These are phyloP conservation scores for Aspergillus sergii DNA, from an alignment of 2,329 filamentous ascomycete species.

Conservation along the genomic window DNA sequence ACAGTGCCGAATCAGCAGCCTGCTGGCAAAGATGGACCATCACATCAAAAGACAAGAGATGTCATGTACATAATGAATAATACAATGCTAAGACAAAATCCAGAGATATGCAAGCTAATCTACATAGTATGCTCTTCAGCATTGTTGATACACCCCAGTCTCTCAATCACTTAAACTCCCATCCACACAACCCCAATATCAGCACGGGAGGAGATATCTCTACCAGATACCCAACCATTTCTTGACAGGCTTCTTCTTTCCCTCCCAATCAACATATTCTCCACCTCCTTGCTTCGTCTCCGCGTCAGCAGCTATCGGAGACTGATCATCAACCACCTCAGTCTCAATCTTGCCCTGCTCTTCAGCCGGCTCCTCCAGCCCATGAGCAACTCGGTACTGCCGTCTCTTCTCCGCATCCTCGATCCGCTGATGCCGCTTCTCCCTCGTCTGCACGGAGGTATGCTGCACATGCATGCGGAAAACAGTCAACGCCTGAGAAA, in stretches of 20 bases:
- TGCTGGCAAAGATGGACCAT: neutral
- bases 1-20: neutral
- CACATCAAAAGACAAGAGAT: slow-evolving; percentile 3
- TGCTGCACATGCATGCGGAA: slow-evolving; percentile 76
- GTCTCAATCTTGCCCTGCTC: slow-evolving; percentile 36
- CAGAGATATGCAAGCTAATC: neutral
- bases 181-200: neutral
- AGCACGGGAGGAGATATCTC: neutral
- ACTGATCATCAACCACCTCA: slow-evolving; percentile 40
- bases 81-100: slow-evolving; percentile 1
- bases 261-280: slow-evolving; percentile 39
- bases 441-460: slow-evolving; percentile 66
- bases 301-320: slow-evolving; percentile 40
- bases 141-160: neutral
- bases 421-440: slow-evolving; percentile 71
- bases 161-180: neutral
- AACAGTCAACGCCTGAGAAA: slow-evolving; percentile 69
- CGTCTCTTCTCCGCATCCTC: slow-evolving; percentile 88
- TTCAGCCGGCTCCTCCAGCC: slow-evolving; percentile 61
- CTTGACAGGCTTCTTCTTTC: slow-evolving; percentile 62
- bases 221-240: slow-evolving; percentile 86
- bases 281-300: slow-evolving; percentile 30
- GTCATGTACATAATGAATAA: slow-evolving; percentile 10
- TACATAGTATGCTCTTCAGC: neutral
- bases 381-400: slow-evolving; percentile 84